Percentiles rank a stretch among this genome's conserved stretches.
These are phyloP conservation scores for Pythium oligandrum DNA, from an alignment of 352 stramenopile species.

Conservation along the genomic window DNA sequence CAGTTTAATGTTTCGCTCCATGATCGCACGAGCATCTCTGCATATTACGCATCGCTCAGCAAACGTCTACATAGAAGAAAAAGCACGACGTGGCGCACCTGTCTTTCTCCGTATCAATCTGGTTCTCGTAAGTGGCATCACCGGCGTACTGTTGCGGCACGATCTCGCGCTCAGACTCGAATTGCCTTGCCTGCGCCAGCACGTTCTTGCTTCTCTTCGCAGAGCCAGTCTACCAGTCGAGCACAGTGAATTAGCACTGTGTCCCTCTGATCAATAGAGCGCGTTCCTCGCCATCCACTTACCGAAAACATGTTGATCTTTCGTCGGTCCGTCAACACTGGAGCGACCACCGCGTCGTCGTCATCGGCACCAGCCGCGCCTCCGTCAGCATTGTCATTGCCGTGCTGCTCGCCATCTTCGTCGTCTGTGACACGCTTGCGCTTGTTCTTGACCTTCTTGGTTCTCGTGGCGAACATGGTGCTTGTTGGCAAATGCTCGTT, in stretches of 20 bases:
- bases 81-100: conserved; percentile 21
- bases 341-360: conserved; percentile 22
- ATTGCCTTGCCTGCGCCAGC: conserved; percentile 37
- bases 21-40: conserved; percentile 70
- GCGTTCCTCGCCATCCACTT: conserved; percentile 2
- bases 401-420: conserved; percentile 12
- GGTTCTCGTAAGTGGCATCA: conserved; percentile 76
- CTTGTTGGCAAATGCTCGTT: too few species aligned
- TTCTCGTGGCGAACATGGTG: conserved; percentile 36
- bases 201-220: conserved; percentile 59
- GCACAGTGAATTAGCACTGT: neutral
- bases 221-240: conserved; percentile 32
- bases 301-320: conserved; percentile 67
- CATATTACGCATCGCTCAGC: neutral
- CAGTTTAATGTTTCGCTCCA: conserved; percentile 72
- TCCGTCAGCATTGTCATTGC: neutral
- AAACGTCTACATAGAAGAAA: conserved; percentile 1
- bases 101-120: conserved; percentile 82
- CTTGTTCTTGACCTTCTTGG: conserved; percentile 42
- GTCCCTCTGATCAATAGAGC: neutral
- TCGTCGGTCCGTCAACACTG: conserved; percentile 20
- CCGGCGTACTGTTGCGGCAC: conserved; percentile 76
- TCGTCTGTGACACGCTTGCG: conserved; percentile 32
- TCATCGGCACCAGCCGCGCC: conserved; percentile 4
- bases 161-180: conserved; percentile 72